Conservation (phyloP, 208 protist species). For the Eutreptiella sp. region DNA sequence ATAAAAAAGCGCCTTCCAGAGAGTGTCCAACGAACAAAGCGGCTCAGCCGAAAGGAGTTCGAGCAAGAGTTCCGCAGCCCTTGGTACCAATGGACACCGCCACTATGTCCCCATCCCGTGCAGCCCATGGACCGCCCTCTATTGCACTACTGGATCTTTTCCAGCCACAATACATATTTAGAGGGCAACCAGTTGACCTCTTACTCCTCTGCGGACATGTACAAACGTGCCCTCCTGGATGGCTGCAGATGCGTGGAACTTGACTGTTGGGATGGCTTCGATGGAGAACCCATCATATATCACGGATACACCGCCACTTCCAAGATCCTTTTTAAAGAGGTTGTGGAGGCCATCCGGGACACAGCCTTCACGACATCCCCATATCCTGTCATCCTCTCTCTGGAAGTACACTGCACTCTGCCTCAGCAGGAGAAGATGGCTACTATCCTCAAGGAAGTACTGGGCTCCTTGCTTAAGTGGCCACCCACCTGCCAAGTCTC, state of each 20-base stretch:
- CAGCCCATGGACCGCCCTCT: conserved; percentile 73
- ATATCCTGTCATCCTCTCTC: conserved; percentile 67
- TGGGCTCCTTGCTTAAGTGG: conserved; percentile 56
- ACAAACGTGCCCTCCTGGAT: conserved; percentile 54
- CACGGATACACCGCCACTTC: conserved; percentile 67
- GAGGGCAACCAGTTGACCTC: conserved; percentile 79
- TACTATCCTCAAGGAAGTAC: conserved; percentile 46
- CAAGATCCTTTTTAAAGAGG: conserved; percentile 55
- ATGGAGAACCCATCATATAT: conserved; percentile 62
- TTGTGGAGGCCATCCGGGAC: conserved; percentile 52
- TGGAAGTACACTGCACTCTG: conserved; percentile 59
- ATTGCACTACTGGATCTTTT: conserved; percentile 75
- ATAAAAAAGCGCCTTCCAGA: no score
- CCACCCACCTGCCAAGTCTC: no score
- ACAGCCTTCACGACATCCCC: conserved; percentile 53
- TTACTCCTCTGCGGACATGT: conserved; percentile 50
- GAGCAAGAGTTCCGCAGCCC: no score
- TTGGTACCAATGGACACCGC: no score
- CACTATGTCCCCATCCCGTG: no score
- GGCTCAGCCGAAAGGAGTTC: no score
- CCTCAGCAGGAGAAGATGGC: conserved; percentile 63
- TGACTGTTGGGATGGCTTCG: conserved; percentile 65
- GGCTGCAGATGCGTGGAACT: conserved; percentile 71
- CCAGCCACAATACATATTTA: conserved; percentile 92
- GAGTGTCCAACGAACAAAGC: no score